phyloP scores from a whole-genome alignment of 2,329 filamentous ascomycete species.

The Trichoderma semiorbis region DNA sequence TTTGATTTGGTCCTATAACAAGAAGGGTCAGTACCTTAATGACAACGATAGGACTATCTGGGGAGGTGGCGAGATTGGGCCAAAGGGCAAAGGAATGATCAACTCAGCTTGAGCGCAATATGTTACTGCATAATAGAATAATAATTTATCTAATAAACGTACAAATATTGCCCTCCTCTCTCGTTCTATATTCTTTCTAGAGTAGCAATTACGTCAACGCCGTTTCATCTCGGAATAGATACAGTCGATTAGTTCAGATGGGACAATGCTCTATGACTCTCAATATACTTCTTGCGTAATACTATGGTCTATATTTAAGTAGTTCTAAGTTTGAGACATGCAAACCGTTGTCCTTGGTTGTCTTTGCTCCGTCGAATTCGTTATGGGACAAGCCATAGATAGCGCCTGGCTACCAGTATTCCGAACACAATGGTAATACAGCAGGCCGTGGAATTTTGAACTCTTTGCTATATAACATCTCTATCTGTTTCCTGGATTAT shows the following conservation, averaged over 20 bases:
- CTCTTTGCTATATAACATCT: background rate
- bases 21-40: background rate
- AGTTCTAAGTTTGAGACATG: background rate
- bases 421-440: background rate
- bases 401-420: background rate
- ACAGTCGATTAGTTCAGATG: background rate
- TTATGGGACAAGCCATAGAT: background rate
- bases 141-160: background rate
- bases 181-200: background rate
- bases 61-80: background rate
- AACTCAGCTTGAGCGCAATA: background rate
- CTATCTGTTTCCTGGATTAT: background rate
- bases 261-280: background rate
- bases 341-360: background rate
- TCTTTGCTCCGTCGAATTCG: background rate
- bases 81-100: background rate
- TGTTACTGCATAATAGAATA: background rate
- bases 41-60: background rate
- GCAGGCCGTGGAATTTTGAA: background rate
- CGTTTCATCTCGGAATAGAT: background rate
- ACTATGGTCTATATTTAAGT: rapidly evolving
- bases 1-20: background rate
- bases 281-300: background rate
- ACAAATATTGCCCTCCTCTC: background rate
- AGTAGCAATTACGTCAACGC: background rate